Base-by-base conservation (phyloP, 176 grass and related monocot genomes). In the Aegilops bicornis region DNA sequence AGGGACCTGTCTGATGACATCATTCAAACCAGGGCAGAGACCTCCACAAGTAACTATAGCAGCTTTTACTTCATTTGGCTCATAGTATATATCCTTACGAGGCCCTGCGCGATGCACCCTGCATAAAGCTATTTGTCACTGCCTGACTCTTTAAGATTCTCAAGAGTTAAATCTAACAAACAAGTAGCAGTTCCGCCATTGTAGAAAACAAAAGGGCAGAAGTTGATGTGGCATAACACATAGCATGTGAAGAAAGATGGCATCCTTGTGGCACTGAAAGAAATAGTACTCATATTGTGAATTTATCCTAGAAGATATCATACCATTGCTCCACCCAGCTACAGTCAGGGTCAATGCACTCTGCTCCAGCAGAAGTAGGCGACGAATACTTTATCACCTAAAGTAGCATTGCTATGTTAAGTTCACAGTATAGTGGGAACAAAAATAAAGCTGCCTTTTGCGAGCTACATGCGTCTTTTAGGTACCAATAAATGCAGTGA, bases 291-390 rank as follows among this genome's bases (percentile, higher is more conserved):
- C 16, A 54, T 54, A 54, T 54, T 6, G 50, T 54, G 50, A 54
- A 54, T 54, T 54, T 54, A 54, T 54, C 50, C 5, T 43, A 75
- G 9, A 69, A 78, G 64, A 73, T 79, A 81, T 33, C 60, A 80
- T 94, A 97, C 95, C 95, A 94, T 86, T 97, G 95, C 69, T 97
- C 95, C 67, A 97, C 87, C 95, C 95, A 97, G 36, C 64, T 92
- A 82, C 92, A 97, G 68, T 97, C 95, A 89, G 92, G 92, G 89
- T 90, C 92, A 89, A 97, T 89, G 73, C 95, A 97, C 80, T 97
- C 95, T 29, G 95, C 92, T 83, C 95, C 95, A 90, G 92, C 92
- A 90, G 92, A 97, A 85, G 76, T 92, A 89, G 92, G 86, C 3
- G 95, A 97, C 14, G 95, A 75, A 88, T 90, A 97, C 30, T 94